These are phyloP conservation scores for Adiantum capillusveneris DNA, from an alignment of 75 land plant genomes.

Conservation along the genomic window DNA sequence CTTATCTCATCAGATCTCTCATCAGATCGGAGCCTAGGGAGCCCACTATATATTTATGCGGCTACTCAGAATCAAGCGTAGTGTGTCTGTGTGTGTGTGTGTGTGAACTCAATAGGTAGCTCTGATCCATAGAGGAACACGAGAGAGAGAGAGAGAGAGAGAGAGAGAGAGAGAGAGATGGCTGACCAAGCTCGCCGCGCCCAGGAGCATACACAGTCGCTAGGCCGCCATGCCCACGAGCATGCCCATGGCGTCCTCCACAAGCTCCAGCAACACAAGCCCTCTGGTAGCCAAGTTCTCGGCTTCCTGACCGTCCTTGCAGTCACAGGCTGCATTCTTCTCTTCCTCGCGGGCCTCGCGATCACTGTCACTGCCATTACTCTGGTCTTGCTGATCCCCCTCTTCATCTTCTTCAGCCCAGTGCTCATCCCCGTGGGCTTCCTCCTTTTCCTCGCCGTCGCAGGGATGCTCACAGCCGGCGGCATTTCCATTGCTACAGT, in stretches of 20 bases:
- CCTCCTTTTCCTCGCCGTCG: slow-evolving; percentile 32
- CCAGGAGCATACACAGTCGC: background rate
- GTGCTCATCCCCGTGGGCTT: slow-evolving; percentile 64
- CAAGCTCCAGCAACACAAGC: background rate
- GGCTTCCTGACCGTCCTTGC: background rate
- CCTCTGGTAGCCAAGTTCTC: too few relatives aligned
- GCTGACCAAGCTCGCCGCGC: background rate
- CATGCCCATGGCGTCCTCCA: background rate
- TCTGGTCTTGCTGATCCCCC: slow-evolving; percentile 45
- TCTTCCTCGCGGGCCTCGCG: slow-evolving; percentile 28
- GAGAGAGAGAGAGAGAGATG: too few relatives aligned
- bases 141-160: too few relatives aligned
- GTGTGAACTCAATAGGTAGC: too few relatives aligned
- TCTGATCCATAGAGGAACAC: too few relatives aligned
- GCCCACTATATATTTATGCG: too few relatives aligned
- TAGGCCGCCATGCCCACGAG: background rate
- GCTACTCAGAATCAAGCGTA: too few relatives aligned
- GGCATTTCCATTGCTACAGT: slow-evolving; percentile 34
- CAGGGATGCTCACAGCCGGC: slow-evolving; percentile 27
- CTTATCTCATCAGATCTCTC: too few relatives aligned
- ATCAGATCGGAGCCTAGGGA: too few relatives aligned
- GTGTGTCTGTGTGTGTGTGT: too few relatives aligned
- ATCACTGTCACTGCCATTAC: slow-evolving; percentile 33
- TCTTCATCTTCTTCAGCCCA: slow-evolving; percentile 65
- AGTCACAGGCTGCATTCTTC: slow-evolving; percentile 34